Base-by-base conservation (phyloP, 164 flowering plant species). In the Dillenia turbinata region DNA sequence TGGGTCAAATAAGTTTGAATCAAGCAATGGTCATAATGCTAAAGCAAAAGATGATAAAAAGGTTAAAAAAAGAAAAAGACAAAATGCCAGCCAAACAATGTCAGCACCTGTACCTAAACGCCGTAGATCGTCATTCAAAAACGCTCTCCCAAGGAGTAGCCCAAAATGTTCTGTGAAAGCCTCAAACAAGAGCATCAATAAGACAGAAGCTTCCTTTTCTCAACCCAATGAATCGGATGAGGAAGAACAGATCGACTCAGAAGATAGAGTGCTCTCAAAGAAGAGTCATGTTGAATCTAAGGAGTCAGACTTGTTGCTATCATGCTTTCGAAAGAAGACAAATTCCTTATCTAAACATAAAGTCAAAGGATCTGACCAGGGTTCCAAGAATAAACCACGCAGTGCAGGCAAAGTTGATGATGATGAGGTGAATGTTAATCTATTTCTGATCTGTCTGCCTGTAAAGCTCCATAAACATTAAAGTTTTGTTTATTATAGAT, bases 21-120 rank as follows among this genome's bases (percentile, higher is more conserved):
- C 87, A 60, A 80, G 79, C 70, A 88, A 86, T 70, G 85, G 86
- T 47, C 81, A 75, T 72, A 71, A 56, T 61, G 71, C 68, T 66
- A 69, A 76, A 70, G 46, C 55, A 43, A 71, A 65, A 57, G 40
- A 53, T 58, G 75, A 59, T 50, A 40, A 58, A 26, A 68, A 69
- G 51, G 59, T 48, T 44, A 59, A 51, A 53, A 83, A 75, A 53
- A 73, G 75, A 72, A 83, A 83, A 61, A 73, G 72, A 52, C 50
- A 56, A 63, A 77, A 72, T 65, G 66, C 52, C 52, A 56, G 64
- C 70, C 85, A 72, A 49, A 67, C 68, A 46, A 49, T 61, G 12
- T 61, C 76, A 59, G 52, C 66, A 47, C 60, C 83, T 51, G 83
- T 77, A 60, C 81, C 89, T 16, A 89, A 89, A 69, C 87, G 83